Evolutionary conservation across 176 grass and related monocot species (phyloP).

Genomic region (Phyllostachys edulis): DNA sequence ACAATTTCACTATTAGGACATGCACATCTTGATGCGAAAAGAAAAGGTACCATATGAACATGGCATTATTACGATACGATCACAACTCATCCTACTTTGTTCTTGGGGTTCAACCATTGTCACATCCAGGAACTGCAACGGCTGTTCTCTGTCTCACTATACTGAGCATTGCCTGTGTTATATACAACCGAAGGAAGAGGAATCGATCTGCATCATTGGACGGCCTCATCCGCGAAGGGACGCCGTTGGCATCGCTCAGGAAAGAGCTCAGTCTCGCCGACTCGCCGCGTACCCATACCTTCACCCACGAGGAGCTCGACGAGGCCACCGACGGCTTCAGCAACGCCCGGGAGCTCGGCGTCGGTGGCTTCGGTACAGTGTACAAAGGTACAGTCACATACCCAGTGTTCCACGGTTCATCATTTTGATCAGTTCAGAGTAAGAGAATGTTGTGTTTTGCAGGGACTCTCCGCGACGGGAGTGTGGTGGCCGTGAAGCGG

Average conservation of each 20-base stretch:
- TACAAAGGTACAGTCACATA: slow-evolving; percentile 44
- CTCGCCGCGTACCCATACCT: slow-evolving; percentile 29
- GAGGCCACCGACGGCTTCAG: slow-evolving; percentile 52
- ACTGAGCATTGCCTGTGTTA: not conserved
- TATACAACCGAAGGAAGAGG: not conserved
- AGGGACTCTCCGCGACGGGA: slow-evolving; percentile 44
- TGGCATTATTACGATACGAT: not conserved
- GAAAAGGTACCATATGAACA: not conserved
- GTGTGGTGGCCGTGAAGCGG: slow-evolving; percentile 60
- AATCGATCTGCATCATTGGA: slow-evolving; percentile 17
- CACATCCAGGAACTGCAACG: slow-evolving; percentile 13
- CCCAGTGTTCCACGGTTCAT: no score
- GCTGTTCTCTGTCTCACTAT: not conserved
- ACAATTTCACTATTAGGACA: not conserved
- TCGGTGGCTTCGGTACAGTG: slow-evolving; percentile 56
- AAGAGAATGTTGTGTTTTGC: not conserved
- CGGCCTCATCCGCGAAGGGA: slow-evolving; percentile 5
- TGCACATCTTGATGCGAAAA: not conserved
- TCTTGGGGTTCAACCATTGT: not conserved
- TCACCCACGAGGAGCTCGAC: slow-evolving; percentile 59
- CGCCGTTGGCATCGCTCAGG: slow-evolving; percentile 3
- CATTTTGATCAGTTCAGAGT: not conserved
- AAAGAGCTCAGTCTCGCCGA: slow-evolving; percentile 39
- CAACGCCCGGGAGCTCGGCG: slow-evolving; percentile 38
- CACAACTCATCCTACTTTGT: not conserved